These are phyloP conservation scores for Aschersonia sp. DNA, from an alignment of 2,329 filamentous ascomycete species.

Conservation along the genomic window DNA sequence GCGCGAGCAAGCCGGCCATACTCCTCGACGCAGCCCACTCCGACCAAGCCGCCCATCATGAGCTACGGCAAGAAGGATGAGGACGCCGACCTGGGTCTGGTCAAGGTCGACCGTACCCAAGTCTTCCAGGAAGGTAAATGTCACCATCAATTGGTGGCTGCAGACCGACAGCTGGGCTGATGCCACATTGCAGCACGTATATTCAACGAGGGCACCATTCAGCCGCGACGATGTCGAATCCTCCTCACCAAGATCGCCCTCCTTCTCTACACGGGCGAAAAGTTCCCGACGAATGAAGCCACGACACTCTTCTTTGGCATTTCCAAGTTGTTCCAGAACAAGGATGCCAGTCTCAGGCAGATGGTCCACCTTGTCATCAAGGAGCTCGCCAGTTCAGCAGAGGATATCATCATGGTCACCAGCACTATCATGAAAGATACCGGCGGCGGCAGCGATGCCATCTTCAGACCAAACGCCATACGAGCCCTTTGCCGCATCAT, in stretches of 20 bases:
- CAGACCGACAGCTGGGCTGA: neutral
- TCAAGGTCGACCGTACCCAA: conserved; percentile 94
- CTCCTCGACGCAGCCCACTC: conserved; percentile 8
- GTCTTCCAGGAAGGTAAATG: conserved; percentile 92
- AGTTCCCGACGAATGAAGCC: conserved; percentile 92
- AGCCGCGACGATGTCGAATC: conserved; percentile 92
- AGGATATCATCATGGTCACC: conserved; percentile 99
- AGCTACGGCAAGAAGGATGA: conserved; percentile 99
- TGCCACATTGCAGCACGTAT: conserved; percentile 53
- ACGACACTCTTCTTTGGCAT: conserved; percentile 98
- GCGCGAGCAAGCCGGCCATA: neutral
- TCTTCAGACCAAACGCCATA: conserved; percentile 93
- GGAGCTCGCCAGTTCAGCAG: conserved; percentile 85
- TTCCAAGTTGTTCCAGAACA: conserved; percentile 98
- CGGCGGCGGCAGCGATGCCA: conserved; percentile 81
- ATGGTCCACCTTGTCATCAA: conserved; percentile 99
- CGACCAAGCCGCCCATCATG: conserved; percentile 46
- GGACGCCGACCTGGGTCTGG: conserved; percentile 82
- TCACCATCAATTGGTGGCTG: neutral
- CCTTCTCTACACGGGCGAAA: conserved; percentile 91
- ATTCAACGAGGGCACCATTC: conserved; percentile 95
- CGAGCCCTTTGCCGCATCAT: conserved; percentile 92
- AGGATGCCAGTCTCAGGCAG: conserved; percentile 92
- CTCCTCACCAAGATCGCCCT: conserved; percentile 95
- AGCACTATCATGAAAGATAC: conserved; percentile 99